Percentiles rank a stretch among this genome's conserved stretches.
Evolutionary conservation across 2,329 filamentous ascomycete species (phyloP).

Genomic region (Ustulina deusta): DNA sequence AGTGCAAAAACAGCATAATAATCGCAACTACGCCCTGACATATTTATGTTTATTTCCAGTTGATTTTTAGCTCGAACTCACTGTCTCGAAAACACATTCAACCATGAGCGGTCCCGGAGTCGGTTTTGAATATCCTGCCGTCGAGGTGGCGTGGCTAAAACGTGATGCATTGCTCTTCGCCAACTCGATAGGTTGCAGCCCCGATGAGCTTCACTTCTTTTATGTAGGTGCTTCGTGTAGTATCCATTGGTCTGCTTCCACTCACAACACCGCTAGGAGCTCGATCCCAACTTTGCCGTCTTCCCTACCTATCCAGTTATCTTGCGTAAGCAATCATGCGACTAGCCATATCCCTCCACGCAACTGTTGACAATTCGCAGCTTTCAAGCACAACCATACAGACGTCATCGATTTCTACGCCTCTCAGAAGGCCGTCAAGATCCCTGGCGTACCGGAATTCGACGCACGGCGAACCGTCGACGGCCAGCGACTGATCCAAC

Average conservation of each 20-base stretch:
- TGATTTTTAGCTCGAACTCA: background rate
- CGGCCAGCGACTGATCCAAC: conserved; percentile 83
- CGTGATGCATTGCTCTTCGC: conserved; percentile 91
- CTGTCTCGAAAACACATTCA: background rate
- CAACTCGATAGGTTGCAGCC: conserved; percentile 84
- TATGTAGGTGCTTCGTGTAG: conserved; percentile 67
- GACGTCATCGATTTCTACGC: conserved; percentile 90
- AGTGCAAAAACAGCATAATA: background rate
- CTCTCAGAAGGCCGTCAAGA: conserved; percentile 71
- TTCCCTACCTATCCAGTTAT: conserved; percentile 92
- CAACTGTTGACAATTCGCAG: conserved; percentile 47
- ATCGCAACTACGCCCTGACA: background rate
- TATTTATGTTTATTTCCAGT: background rate
- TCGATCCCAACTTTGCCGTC: conserved; percentile 85
- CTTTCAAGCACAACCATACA: conserved; percentile 81
- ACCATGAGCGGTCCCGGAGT: conserved; percentile 65
- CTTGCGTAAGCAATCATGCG: conserved; percentile 68
- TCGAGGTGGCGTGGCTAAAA: conserved; percentile 86
- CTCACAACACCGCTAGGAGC: conserved; percentile 68
- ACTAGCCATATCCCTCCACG: background rate
- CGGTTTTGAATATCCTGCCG: conserved; percentile 83
- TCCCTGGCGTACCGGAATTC: conserved; percentile 81
- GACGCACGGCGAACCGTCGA: conserved; percentile 82
- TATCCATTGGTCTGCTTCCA: conserved; percentile 1
- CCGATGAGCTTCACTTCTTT: conserved; percentile 92